phyloP scores from a whole-genome alignment of 148 eudicot species.

The Linanthus parryae region DNA sequence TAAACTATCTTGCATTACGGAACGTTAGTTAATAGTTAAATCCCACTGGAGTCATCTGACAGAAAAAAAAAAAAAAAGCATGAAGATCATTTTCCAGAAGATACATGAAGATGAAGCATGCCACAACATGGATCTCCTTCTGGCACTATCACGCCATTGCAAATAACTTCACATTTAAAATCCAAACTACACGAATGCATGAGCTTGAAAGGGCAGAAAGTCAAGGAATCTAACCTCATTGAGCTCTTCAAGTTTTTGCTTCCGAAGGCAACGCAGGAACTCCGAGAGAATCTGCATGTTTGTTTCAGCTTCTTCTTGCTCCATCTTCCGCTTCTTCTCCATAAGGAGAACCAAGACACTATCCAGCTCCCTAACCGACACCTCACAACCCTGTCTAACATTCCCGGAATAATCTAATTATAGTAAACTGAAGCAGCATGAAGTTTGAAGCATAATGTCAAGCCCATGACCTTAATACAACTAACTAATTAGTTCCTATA shows the following conservation, averaged over 20 bases:
- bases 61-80: too few relatives aligned
- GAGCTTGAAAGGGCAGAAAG: too few relatives aligned
- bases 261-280: slow-evolving; percentile 60
- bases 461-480: too few relatives aligned
- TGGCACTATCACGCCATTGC: neutral
- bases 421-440: neutral
- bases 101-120: neutral
- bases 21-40: neutral
- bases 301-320: slow-evolving; percentile 83
- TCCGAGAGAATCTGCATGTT: slow-evolving; percentile 70
- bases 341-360: slow-evolving; percentile 52
- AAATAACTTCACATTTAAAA: neutral
- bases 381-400: slow-evolving; percentile 89
- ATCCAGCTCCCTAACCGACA: slow-evolving; percentile 77
- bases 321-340: slow-evolving; percentile 78
- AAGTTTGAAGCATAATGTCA: neutral
- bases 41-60: neutral
- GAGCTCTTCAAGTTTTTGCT: slow-evolving; percentile 75
- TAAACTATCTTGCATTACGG: neutral
- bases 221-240: slow-evolving; percentile 68
- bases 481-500: too few relatives aligned
- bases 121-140: neutral
- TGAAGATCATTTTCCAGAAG: too few relatives aligned
- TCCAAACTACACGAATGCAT: slow-evolving; percentile 3
- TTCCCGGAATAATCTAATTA: slow-evolving; percentile 31